A percentile compares a stretch with the other conserved stretches of the same genome.
phyloP scores from a whole-genome alignment of 495 filamentous ascomycete genomes.

The Tuber calosporum region DNA sequence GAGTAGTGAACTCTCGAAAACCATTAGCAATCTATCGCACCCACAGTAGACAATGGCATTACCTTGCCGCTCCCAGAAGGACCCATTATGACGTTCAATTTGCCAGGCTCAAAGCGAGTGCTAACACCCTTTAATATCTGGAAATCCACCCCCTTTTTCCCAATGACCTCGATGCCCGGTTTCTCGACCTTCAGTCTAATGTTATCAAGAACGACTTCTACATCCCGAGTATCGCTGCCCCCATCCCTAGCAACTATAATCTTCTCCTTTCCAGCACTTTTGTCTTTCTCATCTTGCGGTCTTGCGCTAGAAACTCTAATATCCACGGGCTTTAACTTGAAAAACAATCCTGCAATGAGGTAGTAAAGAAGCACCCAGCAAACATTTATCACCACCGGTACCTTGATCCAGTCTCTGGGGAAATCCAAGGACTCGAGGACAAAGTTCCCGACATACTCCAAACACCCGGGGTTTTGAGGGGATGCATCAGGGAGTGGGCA shows the following conservation, averaged over 20 bases:
- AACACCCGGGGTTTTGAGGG: conserved; percentile 55
- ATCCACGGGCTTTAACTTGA: conserved; percentile 54
- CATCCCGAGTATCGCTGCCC: conserved; percentile 49
- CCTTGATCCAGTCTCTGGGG: conserved; percentile 54
- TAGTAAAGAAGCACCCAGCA: conserved; percentile 55
- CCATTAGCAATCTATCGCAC: background rate
- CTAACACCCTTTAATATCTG: conserved; percentile 60
- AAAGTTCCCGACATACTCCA: conserved; percentile 58
- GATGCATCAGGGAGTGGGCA: conserved; percentile 53
- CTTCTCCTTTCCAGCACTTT: conserved; percentile 57
- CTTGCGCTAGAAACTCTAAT: conserved; percentile 52
- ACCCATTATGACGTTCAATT: conserved; percentile 70
- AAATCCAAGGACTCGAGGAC: conserved; percentile 61
- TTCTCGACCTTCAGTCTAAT: conserved; percentile 60
- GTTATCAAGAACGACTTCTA: conserved; percentile 55
- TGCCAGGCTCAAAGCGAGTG: conserved; percentile 55
- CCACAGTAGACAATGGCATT: background rate
- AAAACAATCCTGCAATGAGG: conserved; percentile 50
- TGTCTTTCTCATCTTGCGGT: conserved; percentile 52
- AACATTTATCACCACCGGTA: conserved; percentile 56
- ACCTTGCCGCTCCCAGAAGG: conserved; percentile 65
- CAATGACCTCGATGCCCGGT: conserved; percentile 45
- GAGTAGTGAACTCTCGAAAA: conserved; percentile 52
- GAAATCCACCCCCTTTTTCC: conserved; percentile 46
- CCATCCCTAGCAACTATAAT: conserved; percentile 46